Base-by-base conservation (phyloP, 2,329 filamentous ascomycete genomes). In the Didymella arachidicola region DNA sequence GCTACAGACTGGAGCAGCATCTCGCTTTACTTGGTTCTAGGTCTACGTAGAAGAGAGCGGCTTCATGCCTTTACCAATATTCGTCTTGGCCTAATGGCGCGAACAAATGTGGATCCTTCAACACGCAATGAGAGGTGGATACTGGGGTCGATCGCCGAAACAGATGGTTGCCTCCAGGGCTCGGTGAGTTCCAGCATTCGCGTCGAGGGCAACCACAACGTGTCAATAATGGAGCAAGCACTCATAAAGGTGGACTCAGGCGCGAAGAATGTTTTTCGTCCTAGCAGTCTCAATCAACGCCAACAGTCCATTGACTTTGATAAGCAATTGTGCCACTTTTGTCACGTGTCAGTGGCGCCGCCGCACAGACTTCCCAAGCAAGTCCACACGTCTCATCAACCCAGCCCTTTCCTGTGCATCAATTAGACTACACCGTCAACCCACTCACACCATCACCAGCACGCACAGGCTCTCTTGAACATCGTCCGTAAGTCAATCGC, bases 331-430 rank as follows among this genome's bases (percentile, higher is more conserved):
- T 52, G 53, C 51, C 60, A 66, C 32, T 55, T 55, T 52, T 60
- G 64, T 75, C 72, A 76, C 73, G 73, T 76, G 73, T 53, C 49
- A 45, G 54, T 61, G 51, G 68, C 66, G 64, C 62, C 66, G 64
- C 62, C 65, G 66, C 64, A 65, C 68, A 59, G 63, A 57, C 63
- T 49, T 52, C 34, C 41, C 60, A 46, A 53, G 50, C 61, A 67
- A 63, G 64, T 65, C 66, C 61, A 68, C 66, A 60, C 72, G 69
- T 75, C 72, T 74, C 70, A 71, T 73, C 72, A 66, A 70, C 68
- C 72, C 70, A 73, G 72, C 72, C 69, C 73, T 65, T 69, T 72
- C 70, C 70, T 70, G 72, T 72, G 72, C 73, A 76, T 74, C 73
- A 72, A 70, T 74, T 75, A 77, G 69, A 76, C 68, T 69, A 67